These are phyloP conservation scores for Xenosphaeropsis pyriputrescens DNA, from an alignment of 2,329 filamentous ascomycete species.

Conservation along the genomic window DNA sequence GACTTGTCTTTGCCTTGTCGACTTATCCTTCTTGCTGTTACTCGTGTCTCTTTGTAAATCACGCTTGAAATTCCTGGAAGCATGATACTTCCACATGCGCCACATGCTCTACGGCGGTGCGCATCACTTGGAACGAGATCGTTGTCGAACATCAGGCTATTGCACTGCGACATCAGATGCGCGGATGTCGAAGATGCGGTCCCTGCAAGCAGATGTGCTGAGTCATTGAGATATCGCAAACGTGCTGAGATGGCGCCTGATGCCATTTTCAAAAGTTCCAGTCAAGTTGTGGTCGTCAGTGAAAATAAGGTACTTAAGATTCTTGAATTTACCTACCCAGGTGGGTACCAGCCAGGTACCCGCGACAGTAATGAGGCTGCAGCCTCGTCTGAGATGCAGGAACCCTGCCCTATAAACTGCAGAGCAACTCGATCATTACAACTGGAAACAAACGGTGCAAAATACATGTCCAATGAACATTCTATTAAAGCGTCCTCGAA, in stretches of 20 bases:
- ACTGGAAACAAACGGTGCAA: no score
- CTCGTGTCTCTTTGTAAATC: conserved; percentile 4
- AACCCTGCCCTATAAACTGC: no score
- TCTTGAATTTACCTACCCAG: no score
- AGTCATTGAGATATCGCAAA: conserved; percentile 32
- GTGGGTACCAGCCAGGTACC: no score
- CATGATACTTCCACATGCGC: conserved; percentile 45
- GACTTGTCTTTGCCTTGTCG: not conserved
- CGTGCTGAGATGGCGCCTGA: conserved; percentile 13
- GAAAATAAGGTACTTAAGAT: no score
- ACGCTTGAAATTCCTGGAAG: conserved; percentile 26
- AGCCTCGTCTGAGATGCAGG: no score
- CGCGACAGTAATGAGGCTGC: no score
- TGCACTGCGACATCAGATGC: conserved; percentile 39
- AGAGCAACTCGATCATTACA: no score
- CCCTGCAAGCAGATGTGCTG: conserved; percentile 38
- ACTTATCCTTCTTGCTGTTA: not conserved
- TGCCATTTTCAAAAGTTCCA: conserved; percentile 6
- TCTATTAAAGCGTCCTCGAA: no score
- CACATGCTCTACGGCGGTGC: conserved; percentile 40
- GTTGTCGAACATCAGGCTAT: conserved; percentile 31
- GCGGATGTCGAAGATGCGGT: conserved; percentile 41
- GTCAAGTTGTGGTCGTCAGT: not conserved
- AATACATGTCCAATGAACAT: no score
- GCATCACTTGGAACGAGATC: conserved; percentile 27